phyloP scores from a whole-genome alignment of 2,329 filamentous ascomycete species.

The Cladosporium sp. region DNA sequence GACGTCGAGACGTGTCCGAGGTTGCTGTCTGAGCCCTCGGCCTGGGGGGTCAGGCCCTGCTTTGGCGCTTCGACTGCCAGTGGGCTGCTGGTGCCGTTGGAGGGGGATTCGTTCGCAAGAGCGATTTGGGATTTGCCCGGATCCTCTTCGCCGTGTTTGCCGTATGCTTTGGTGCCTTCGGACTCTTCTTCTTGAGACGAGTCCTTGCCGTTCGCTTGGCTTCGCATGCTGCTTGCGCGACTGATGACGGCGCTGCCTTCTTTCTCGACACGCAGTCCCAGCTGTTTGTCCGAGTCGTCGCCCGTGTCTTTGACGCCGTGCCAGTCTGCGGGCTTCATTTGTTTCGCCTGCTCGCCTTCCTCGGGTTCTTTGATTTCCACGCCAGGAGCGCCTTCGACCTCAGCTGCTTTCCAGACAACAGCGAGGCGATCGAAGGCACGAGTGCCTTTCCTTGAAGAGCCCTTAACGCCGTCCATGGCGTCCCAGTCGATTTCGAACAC shows the following conservation, averaged over 20 bases:
- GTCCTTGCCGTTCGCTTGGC: not conserved
- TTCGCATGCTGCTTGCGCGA: slow-evolving; percentile 61
- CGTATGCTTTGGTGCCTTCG: not conserved
- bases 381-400: slow-evolving; percentile 17
- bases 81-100: not conserved
- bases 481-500: slow-evolving; percentile 70
- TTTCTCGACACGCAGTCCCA: slow-evolving; percentile 64
- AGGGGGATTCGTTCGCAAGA: not conserved
- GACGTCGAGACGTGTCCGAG: slow-evolving; percentile 32
- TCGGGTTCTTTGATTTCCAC: slow-evolving; percentile 57
- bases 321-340: slow-evolving; percentile 71
- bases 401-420: slow-evolving; percentile 69
- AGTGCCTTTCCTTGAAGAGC: slow-evolving; percentile 74
- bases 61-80: not conserved
- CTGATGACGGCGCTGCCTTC: slow-evolving; percentile 64
- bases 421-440: slow-evolving; percentile 75
- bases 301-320: slow-evolving; percentile 48
- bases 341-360: slow-evolving; percentile 62
- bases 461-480: slow-evolving; percentile 90
- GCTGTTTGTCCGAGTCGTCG: slow-evolving; percentile 49
- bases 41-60: not conserved
- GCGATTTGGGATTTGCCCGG: not conserved
- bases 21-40: slow-evolving; percentile 21
- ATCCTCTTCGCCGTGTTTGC: slow-evolving; percentile 1
- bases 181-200: not conserved